These are phyloP conservation scores for Tricholoma matsutake DNA, from an alignment of 768 basidiomycete species.

Conservation along the genomic window DNA sequence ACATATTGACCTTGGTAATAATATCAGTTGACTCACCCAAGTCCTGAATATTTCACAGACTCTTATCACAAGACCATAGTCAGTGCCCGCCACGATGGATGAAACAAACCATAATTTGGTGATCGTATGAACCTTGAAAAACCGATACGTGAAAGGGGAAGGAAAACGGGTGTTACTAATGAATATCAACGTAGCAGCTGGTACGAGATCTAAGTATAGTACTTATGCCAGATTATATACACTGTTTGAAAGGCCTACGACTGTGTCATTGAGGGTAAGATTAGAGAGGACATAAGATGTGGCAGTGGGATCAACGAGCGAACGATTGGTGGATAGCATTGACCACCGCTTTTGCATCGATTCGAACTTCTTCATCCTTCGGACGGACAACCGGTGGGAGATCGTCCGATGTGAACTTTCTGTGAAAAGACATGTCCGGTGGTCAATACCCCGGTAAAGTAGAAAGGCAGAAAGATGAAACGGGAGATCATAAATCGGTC, in stretches of 20 bases:
- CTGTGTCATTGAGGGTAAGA: background rate
- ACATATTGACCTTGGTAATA: background rate
- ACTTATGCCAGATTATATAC: background rate
- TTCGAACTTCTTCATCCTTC: constrained; percentile 23
- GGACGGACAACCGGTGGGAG: constrained; percentile 33
- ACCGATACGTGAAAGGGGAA: background rate
- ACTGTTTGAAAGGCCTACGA: background rate
- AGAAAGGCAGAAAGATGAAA: background rate
- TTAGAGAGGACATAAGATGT: background rate
- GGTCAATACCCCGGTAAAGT: background rate
- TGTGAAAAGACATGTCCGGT: constrained; percentile 15
- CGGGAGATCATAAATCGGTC: background rate
- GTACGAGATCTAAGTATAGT: background rate
- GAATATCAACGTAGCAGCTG: constrained; percentile 1
- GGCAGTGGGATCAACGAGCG: constrained; percentile 2
- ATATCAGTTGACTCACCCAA: background rate
- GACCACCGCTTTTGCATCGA: constrained; percentile 42
- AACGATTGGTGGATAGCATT: constrained; percentile 32
- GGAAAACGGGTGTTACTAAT: background rate
- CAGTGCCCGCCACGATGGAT: too few relatives aligned
- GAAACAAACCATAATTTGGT: background rate
- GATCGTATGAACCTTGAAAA: background rate
- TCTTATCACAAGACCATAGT: background rate
- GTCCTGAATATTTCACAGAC: background rate
- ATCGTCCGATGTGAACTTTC: constrained; percentile 31